Evolutionary conservation across 139 green algal genomes (phyloP).

Genomic region (Tetraselmis chui): DNA sequence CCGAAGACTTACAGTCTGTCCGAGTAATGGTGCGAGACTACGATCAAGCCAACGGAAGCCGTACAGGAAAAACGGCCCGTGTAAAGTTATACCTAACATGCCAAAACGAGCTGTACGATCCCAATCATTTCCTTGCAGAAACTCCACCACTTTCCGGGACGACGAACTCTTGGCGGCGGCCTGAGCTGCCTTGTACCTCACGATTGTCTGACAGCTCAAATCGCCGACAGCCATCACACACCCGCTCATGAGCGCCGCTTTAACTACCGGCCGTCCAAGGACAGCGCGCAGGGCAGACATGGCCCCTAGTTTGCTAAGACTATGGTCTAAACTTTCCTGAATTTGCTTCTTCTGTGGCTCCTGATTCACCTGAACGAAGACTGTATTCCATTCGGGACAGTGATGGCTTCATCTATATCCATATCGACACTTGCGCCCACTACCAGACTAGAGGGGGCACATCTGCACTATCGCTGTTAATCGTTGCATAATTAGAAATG

Average conservation of each 20-base stretch:
- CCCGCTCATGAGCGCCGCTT: not conserved
- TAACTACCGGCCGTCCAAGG: not conserved
- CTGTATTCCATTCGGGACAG: too few relatives aligned
- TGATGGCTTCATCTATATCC: too few relatives aligned
- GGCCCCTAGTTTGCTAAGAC: too few relatives aligned
- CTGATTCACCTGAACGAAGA: too few relatives aligned
- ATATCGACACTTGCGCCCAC: too few relatives aligned
- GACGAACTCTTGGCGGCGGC: not conserved
- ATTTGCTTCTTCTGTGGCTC: too few relatives aligned
- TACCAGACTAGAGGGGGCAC: too few relatives aligned
- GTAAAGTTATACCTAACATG: slow-evolving; percentile 35
- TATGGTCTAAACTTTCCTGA: too few relatives aligned
- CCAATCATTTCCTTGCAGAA: slow-evolving; percentile 17
- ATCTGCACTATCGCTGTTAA: too few relatives aligned
- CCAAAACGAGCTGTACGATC: slow-evolving; percentile 26
- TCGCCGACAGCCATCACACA: not conserved
- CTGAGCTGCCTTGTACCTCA: too few relatives aligned
- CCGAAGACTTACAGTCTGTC: not conserved
- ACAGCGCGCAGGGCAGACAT: not conserved
- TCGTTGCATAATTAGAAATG: too few relatives aligned
- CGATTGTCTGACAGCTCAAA: not conserved
- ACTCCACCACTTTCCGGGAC: not conserved
- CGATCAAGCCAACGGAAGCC: slow-evolving; percentile 41
- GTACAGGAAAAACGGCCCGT: slow-evolving; percentile 45
- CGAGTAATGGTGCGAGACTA: slow-evolving; percentile 2